Evolutionary conservation across 805 yeast species (phyloP).

Genomic region (Isabelozyma heimii): DNA sequence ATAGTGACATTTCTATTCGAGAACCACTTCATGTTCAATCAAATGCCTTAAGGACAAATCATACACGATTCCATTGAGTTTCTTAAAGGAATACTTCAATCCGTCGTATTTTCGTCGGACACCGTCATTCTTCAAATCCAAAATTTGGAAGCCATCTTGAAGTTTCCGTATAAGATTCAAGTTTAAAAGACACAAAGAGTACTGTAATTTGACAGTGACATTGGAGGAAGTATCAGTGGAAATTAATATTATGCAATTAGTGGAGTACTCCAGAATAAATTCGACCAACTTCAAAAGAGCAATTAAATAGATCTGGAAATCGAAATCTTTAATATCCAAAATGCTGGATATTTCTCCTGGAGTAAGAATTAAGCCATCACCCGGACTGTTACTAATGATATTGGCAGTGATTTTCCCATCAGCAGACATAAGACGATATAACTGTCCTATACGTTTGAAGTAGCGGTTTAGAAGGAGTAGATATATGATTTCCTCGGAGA

Average conservation of each 20-base stretch:
- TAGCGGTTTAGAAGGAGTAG: slow-evolving; percentile 15
- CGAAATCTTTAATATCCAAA: slow-evolving; percentile 6
- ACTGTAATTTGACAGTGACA: slow-evolving; percentile 7
- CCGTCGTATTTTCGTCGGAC: slow-evolving; percentile 26
- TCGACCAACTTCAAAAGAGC: slow-evolving; percentile 20
- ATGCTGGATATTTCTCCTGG: slow-evolving; percentile 12
- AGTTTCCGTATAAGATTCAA: slow-evolving; percentile 17
- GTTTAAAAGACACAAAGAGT: slow-evolving; percentile 17
- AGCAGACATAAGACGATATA: slow-evolving; percentile 2
- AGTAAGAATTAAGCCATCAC: slow-evolving; percentile 15
- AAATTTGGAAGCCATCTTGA: slow-evolving; percentile 23
- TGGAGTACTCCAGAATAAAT: slow-evolving; percentile 21
- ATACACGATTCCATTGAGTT: slow-evolving; percentile 22
- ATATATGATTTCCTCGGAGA: slow-evolving; percentile 18
- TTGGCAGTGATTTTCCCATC: background rate
- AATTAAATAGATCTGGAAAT: slow-evolving; percentile 19
- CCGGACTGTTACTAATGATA: background rate
- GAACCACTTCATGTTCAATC: slow-evolving; percentile 9
- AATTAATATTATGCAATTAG: slow-evolving; percentile 17
- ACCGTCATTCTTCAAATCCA: slow-evolving; percentile 27
- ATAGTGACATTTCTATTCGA: background rate
- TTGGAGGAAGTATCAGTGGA: slow-evolving; percentile 8
- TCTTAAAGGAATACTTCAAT: slow-evolving; percentile 25
- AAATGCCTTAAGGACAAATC: slow-evolving; percentile 19
- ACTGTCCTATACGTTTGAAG: slow-evolving; percentile 10